Base-by-base conservation (phyloP, 2,329 filamentous ascomycete species). In the Nemania sp. region DNA sequence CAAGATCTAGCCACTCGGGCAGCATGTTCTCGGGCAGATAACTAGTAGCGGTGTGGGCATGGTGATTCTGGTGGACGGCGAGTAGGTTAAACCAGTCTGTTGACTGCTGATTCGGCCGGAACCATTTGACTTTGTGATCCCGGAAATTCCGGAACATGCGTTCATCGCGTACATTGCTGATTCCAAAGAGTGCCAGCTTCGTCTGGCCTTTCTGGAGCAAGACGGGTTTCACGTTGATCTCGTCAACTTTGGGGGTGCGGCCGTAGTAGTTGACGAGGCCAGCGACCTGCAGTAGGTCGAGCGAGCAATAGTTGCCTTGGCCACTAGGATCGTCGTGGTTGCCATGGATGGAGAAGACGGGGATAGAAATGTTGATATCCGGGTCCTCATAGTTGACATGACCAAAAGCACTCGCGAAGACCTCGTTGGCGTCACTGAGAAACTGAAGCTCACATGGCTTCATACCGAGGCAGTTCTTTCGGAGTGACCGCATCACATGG, bases 281-380 rank as follows among this genome's bases (percentile, higher is more conserved):
- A 0, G 94, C 93, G 1, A 96, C 91, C 78, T 98, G 94, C 3
- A 99, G 86, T 18, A 99, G 82, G 78, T 99, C 96, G 11, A 99
- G 86, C 0, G 95, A 94, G 70, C 96, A 97, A 72, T 92, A 91
- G 78, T 97, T 93, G 11, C 94, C 96, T 75, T 98, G 94, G 10
- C 96, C 96, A n/a, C 94, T 97, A 0, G 96, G 96, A 77, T 99
- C 96, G 77, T 99, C 96, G 78, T 99, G 96, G 76, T 99, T 99
- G 53, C 96, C 96, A 75, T 99, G 97, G 47, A 99, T 99, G 0
- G 95, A 97, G 78, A 99, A 99, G 29, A 99, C 94, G 0, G 96
- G 96, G 64, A 98, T 98, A 0, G 94, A 93, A 68, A 99, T 89
- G 76, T 99, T 99, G 80, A 99, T 98, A 75, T 99, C 93, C 26